Evolutionary conservation across 1,284 basidiomycete species (phyloP), one percentile per base, ranked within the genome.

Genomic region (Kalmanozyma brasiliensis): DNA sequence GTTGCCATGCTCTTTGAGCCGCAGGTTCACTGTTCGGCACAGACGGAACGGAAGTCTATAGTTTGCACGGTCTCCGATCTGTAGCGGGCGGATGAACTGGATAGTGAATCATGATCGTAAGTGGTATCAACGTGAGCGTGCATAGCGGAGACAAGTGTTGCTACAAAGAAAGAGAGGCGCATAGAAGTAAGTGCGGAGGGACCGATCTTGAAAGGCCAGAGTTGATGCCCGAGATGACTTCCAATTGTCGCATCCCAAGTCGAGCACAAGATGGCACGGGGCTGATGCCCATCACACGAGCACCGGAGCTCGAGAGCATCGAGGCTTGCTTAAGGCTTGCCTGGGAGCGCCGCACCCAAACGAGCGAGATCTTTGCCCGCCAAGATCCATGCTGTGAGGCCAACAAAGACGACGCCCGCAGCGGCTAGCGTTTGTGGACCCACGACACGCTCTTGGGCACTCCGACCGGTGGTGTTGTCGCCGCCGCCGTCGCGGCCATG

Each of bases 321-420:
- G n/a, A n/a, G n/a, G n/a, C n/a, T n/a, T n/a, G 2, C 22, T 59
- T 40, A 60, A 14, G 49, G 52, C 46, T 66, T 66, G 30, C 57
- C 49, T 7, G 63, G 34, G 5, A 61, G 40, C n/a, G 52, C 49
- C 34, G 53, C 11, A 30, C 60, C 56, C 23, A 55, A 33, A 4
- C 56, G 51, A 20, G 51, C 33, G 33, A 65, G n/a, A 40, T 65
- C 62, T 26, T 67, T 70, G 29, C 69, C 69, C 5, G 69, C 58
- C 44, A 74, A 45, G 22, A 74, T 58, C 63, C 63, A 74, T 0
- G 72, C 72, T 14, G 72, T 58, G 29, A 74, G 40, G 22, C 72
- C 72, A 19, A 74, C 49, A 16, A 69, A 58, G 6, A 74, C 58
- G 24, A 69, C 62, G 20, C 72, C 65, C 22, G 69, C 68, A n/a